A percentile compares a stretch with the other conserved stretches of the same genome.
Conservation (phyloP, 805 yeast genomes). For the Nakazawaea ernobii region DNA sequence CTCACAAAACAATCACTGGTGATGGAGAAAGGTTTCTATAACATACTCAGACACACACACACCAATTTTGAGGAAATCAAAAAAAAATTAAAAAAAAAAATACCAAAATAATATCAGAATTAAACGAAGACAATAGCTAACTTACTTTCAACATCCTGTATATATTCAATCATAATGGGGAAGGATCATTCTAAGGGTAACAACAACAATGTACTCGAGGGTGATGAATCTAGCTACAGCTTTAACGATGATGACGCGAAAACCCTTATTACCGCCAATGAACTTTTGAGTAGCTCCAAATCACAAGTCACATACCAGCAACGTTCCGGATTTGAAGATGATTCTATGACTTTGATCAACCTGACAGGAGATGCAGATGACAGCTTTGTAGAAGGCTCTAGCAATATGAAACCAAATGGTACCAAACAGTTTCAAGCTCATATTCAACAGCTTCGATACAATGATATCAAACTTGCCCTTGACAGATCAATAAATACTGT, state of each 20-base stretch:
- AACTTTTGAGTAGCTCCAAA: conserved; percentile 29
- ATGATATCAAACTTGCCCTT: conserved; percentile 61
- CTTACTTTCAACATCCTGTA: too few species aligned
- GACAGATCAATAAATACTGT: conserved; percentile 56
- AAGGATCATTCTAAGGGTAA: neutral
- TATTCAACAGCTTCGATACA: conserved; percentile 69
- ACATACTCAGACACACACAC: too few species aligned
- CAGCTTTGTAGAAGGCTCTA: conserved; percentile 30
- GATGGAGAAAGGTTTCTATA: too few species aligned
- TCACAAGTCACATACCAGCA: conserved; percentile 31
- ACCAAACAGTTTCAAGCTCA: conserved; percentile 30
- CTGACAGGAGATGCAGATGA: conserved; percentile 12
- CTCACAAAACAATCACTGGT: too few species aligned
- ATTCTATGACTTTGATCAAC: conserved; percentile 9
- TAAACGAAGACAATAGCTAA: too few species aligned
- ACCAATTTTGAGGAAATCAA: neutral
- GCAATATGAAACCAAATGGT: conserved; percentile 31
- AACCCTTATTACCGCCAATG: conserved; percentile 37
- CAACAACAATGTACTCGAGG: conserved; percentile 8
- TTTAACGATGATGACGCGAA: conserved; percentile 29
- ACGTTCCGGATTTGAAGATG: conserved; percentile 20
- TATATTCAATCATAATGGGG: neutral
- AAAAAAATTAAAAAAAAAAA: too few species aligned
- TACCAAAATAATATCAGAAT: too few species aligned
- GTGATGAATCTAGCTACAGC: conserved; percentile 6